Conservation (phyloP, 2,329 filamentous ascomycete genomes). For the Neonectria punicea region DNA sequence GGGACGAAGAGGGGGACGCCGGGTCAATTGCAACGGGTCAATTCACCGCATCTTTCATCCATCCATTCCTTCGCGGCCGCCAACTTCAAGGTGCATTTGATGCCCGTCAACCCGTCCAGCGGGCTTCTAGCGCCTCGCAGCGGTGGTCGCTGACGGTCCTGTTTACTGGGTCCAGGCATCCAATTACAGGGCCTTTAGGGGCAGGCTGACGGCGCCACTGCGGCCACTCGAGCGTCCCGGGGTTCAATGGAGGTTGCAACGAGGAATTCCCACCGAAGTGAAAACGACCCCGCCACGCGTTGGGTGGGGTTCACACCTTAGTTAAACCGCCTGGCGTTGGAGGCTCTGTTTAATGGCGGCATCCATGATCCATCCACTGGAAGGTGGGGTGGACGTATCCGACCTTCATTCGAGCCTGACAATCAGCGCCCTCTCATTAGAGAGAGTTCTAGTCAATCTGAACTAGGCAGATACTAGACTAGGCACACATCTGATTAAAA, state of each 20-base stretch:
- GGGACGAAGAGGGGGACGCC: constrained; percentile 2
- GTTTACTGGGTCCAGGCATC: constrained; percentile 1
- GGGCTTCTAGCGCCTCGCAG: neutral
- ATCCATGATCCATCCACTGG: neutral
- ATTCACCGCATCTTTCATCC: constrained; percentile 41
- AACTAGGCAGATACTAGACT: neutral
- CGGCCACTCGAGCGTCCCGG: neutral
- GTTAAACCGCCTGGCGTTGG: neutral
- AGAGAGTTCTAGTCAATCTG: neutral
- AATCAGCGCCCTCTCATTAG: neutral
- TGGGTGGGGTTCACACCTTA: constrained; percentile 1
- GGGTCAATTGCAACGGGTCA: constrained; percentile 25
- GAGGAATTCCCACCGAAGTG: neutral
- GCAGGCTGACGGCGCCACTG: neutral
- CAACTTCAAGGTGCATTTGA: neutral
- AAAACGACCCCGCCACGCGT: neutral
- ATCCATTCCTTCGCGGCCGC: neutral
- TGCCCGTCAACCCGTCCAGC: neutral
- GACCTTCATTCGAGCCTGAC: neutral
- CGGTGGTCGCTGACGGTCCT: constrained; percentile 16
- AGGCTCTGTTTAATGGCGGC: neutral
- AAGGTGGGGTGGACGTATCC: neutral
- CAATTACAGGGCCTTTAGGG: constrained; percentile 7
- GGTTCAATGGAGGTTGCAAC: neutral
- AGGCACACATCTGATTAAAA: neutral